phyloP scores from a whole-genome alignment of 1,284 basidiomycete species.

The Sporisorium graminicola region DNA sequence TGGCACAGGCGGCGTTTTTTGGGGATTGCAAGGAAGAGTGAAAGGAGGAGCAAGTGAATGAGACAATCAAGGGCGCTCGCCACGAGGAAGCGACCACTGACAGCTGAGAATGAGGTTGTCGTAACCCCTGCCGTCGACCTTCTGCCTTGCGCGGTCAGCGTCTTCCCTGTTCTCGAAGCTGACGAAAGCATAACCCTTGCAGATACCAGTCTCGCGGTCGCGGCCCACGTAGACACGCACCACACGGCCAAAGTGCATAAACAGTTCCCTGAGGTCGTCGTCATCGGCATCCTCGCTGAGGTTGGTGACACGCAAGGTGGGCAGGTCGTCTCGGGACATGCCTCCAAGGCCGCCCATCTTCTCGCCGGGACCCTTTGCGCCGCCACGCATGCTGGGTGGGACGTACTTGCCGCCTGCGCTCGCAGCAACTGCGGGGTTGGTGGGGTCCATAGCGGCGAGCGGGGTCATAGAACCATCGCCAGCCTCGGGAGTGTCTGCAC shows the following conservation, averaged over 20 bases:
- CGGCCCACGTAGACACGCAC: conserved; percentile 94
- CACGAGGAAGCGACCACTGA: conserved; percentile 78
- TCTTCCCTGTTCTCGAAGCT: conserved; percentile 86
- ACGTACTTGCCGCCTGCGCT: conserved; percentile 82
- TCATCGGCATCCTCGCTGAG: conserved; percentile 95
- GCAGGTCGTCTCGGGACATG: conserved; percentile 80
- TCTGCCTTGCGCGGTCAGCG: conserved; percentile 90
- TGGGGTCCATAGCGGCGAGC: conserved; percentile 65
- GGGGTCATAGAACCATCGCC: conserved; percentile 75
- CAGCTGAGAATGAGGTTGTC: conserved; percentile 88
- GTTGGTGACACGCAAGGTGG: conserved; percentile 96
- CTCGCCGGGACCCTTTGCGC: conserved; percentile 78
- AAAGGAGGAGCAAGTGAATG: background rate
- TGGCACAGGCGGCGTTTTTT: conserved; percentile 12
- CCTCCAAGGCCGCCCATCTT: conserved; percentile 77
- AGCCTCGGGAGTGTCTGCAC: conserved; percentile 60
- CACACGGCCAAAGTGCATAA: conserved; percentile 76
- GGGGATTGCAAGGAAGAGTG: background rate
- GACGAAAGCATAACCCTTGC: conserved; percentile 96
- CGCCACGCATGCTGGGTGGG: conserved; percentile 86
- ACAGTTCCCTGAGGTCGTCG: conserved; percentile 91
- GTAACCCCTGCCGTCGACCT: conserved; percentile 91
- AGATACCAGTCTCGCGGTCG: conserved; percentile 92
- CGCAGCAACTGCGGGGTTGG: conserved; percentile 66
- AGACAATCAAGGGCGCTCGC: conserved; percentile 57